Base-by-base conservation (phyloP, 768 basidiomycete species). In the Naganishia kalamii region DNA sequence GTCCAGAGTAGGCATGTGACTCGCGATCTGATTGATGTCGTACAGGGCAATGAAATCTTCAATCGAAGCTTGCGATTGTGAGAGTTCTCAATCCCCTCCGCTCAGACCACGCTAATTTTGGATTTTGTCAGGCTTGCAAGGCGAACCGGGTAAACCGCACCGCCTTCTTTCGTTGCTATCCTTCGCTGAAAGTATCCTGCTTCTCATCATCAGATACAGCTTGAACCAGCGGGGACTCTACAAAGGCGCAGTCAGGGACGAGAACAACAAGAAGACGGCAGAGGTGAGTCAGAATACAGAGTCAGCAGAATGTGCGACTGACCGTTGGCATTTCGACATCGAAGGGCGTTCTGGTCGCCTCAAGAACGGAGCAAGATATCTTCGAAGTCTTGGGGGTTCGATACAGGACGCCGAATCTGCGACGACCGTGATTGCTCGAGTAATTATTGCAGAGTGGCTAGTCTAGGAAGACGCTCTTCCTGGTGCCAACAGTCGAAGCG, bases 91-190 rank as follows among this genome's bases (percentile, higher is more conserved):
- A 3, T 2, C 15, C 10, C 33, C 37, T 35, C 37, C 15, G n/a
- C 7, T 35, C 15, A 54, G 11, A 17, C n/a, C 19, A 21, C n/a
- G 33, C 10, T 27, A 11, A 21, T 32, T 54, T 37, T 52, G 4
- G 29, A 19, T 32, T 25, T n/a, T 11, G 21, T n/a, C 54, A 57
- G 54, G 27, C 27, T 37, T 25, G 54, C 54, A 1, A 57, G 54
- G 40, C 44, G 25, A 60, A 62, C 23, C 49, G 60, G 52, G 63
- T 60, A n/a, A 49, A 32, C 37, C 5, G 15, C 70, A 92, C 90
- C 94, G 94, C 79, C 96, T 94, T 77, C 86, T 93, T 8, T 87
- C 87, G 5, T 86, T 97, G 76, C 84, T 92, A 32, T 77, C 87
- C 71, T 91, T 92, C 77, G 93, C 93, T 3, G 84, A 84, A 68